These are phyloP conservation scores for Aspergillus caelatus DNA, from an alignment of 2,329 filamentous ascomycete genomes.

Conservation along the genomic window DNA sequence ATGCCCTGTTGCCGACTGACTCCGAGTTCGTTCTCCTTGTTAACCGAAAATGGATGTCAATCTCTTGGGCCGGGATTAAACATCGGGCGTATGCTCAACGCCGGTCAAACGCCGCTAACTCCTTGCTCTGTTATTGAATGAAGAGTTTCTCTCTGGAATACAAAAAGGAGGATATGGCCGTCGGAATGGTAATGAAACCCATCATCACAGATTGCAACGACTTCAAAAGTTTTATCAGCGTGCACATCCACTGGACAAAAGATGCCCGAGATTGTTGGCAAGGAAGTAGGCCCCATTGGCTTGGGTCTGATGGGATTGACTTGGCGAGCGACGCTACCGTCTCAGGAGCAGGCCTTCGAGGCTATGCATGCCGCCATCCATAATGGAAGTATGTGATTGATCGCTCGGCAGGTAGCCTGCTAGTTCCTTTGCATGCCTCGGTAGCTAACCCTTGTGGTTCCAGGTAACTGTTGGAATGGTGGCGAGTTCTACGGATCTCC, in stretches of 20 bases:
- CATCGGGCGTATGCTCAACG: too few relatives aligned
- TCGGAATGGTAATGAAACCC: background rate
- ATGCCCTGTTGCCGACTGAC: background rate
- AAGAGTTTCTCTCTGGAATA: background rate
- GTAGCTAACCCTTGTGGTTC: background rate
- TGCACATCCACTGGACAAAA: background rate
- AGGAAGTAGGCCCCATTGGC: slow-evolving; percentile 15
- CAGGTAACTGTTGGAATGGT: slow-evolving; percentile 23
- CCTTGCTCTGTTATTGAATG: background rate
- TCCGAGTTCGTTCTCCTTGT: background rate
- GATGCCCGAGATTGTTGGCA: slow-evolving; percentile 1
- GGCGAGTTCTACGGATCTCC: slow-evolving; percentile 28
- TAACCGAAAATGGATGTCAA: too few relatives aligned
- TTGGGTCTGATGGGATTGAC: slow-evolving; percentile 20
- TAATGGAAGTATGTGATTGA: background rate
- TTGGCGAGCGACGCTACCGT: background rate
- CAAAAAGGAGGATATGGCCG: background rate
- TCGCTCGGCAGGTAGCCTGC: background rate
- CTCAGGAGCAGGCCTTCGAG: slow-evolving; percentile 18
- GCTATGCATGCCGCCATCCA: slow-evolving; percentile 12
- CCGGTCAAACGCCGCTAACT: background rate
- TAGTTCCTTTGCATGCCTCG: slow-evolving; percentile 7
- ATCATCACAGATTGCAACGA: background rate
- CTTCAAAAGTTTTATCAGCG: background rate
- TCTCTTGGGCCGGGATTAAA: too few relatives aligned